Evolutionary conservation across 108 stramenopile species (phyloP).

Genomic region (Skeletonema potamos): DNA sequence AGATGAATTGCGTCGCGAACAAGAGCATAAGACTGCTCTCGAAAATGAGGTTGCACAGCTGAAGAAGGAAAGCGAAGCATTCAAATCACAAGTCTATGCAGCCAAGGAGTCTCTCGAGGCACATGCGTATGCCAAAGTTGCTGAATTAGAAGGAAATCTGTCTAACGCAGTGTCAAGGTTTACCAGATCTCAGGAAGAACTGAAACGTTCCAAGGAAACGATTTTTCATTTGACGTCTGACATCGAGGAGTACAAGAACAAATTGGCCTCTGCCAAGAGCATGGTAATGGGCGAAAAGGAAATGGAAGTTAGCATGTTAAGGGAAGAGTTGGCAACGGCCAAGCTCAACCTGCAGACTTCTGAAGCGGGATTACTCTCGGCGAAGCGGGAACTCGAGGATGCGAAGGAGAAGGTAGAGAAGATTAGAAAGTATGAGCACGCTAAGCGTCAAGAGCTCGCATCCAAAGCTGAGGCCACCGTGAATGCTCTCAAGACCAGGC

Average conservation of each 20-base stretch:
- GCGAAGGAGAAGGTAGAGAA: conserved; percentile 32
- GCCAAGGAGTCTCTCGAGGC: conserved; percentile 42
- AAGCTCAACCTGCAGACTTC: conserved; percentile 22
- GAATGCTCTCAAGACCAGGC: conserved; percentile 6
- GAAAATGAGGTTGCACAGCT: conserved; percentile 23
- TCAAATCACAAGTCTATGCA: conserved; percentile 43
- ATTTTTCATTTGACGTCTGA: conserved; percentile 38
- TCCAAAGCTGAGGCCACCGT: conserved; percentile 28
- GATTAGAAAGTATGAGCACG: conserved; percentile 26
- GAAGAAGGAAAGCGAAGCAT: conserved; percentile 17
- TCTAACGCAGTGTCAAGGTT: conserved; percentile 25
- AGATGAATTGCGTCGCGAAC: conserved; percentile 29
- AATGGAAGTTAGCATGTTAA: conserved; percentile 35
- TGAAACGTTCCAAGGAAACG: conserved; percentile 24
- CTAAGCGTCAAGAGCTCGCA: conserved; percentile 39
- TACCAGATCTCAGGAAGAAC: conserved; percentile 25
- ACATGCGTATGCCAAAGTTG: conserved; percentile 29
- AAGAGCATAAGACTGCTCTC: conserved; percentile 19
- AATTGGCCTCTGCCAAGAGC: conserved; percentile 26
- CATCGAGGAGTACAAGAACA: conserved; percentile 34
- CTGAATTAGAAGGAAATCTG: conserved; percentile 19
- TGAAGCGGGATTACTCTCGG: conserved; percentile 29
- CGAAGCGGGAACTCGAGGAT: conserved; percentile 36
- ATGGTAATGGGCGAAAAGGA: conserved; percentile 22
- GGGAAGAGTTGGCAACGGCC: conserved; percentile 31